A percentile compares a stretch with the other conserved stretches of the same genome.
Conservation (phyloP, 2,329 filamentous ascomycete species). For the Colletotrichum salicis region DNA sequence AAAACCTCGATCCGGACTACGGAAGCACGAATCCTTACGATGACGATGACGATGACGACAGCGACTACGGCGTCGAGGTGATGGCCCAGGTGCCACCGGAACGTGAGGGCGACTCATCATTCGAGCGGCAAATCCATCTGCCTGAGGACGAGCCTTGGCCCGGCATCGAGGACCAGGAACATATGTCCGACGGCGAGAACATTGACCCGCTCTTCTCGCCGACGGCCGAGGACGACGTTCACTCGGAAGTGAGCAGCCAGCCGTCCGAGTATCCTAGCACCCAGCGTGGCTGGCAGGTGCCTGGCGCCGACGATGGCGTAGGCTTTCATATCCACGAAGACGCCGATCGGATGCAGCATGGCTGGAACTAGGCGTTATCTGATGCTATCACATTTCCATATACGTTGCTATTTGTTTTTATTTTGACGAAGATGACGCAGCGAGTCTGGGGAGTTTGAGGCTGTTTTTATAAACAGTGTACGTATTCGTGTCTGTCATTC, state of each 20-base stretch:
- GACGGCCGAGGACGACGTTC: conserved; percentile 43
- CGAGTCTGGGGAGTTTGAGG: conserved; percentile 26
- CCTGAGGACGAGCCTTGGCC: conserved; percentile 68
- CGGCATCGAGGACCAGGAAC: conserved; percentile 63
- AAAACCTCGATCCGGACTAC: conserved; percentile 40
- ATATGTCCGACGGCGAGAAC: conserved; percentile 62
- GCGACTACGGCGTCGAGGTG: conserved; percentile 42
- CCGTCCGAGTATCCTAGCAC: conserved; percentile 68
- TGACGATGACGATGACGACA: conserved; percentile 44
- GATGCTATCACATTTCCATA: neutral
- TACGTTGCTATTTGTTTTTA: conserved; percentile 3
- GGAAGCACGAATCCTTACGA: conserved; percentile 44
- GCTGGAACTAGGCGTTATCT: conserved; percentile 9
- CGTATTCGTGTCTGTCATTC: conserved; percentile 3
- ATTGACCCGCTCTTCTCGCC: conserved; percentile 52
- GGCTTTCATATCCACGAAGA: conserved; percentile 57
- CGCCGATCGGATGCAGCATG: conserved; percentile 34
- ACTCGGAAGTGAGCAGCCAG: conserved; percentile 56
- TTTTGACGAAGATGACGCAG: conserved; percentile 32
- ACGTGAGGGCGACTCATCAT: conserved; percentile 39
- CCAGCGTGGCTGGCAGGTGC: conserved; percentile 52
- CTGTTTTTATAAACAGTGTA: conserved; percentile 20
- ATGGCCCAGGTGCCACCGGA: conserved; percentile 38
- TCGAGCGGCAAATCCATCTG: conserved; percentile 46
- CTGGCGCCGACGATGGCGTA: conserved; percentile 37